These are phyloP conservation scores for Aspergillus persii DNA, from an alignment of 2,329 filamentous ascomycete genomes.

Conservation along the genomic window DNA sequence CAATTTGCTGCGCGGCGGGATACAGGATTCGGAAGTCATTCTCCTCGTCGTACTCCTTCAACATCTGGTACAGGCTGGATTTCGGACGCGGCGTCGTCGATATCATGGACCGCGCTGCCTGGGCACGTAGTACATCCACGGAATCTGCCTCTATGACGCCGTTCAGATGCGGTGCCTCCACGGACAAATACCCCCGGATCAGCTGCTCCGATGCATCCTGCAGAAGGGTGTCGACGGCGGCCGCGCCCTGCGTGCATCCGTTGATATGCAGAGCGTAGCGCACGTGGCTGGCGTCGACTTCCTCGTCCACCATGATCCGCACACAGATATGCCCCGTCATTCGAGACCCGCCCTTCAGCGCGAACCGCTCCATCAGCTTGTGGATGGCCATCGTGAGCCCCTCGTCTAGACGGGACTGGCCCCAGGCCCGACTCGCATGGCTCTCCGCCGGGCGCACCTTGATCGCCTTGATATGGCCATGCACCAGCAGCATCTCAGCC, in stretches of 20 bases:
- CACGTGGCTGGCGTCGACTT: constrained; percentile 31
- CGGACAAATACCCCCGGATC: constrained; percentile 26
- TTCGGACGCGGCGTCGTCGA: neutral
- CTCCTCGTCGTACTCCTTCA: constrained; percentile 8
- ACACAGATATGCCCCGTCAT: constrained; percentile 72
- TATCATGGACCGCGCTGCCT: neutral
- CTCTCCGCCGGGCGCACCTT: constrained; percentile 62
- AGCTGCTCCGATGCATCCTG: constrained; percentile 30
- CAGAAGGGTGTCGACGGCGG: constrained; percentile 24
- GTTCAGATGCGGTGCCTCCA: constrained; percentile 17
- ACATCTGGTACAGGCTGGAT: constrained; percentile 7
- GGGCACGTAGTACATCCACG: constrained; percentile 8
- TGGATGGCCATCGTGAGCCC: constrained; percentile 60
- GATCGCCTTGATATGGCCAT: constrained; percentile 64
- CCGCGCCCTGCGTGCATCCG: constrained; percentile 31
- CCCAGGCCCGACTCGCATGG: constrained; percentile 58
- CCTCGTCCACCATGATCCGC: constrained; percentile 63
- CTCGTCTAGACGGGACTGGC: constrained; percentile 55
- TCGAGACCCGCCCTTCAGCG: constrained; percentile 45
- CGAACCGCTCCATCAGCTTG: constrained; percentile 61
- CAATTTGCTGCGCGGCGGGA: constrained; percentile 17
- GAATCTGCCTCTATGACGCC: constrained; percentile 5
- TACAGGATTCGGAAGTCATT: constrained; percentile 14
- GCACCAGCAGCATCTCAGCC: constrained; percentile 68
- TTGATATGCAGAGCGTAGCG: constrained; percentile 34